Base-by-base conservation (phyloP, 2,329 filamentous ascomycete genomes). In the Aureobasidium sp. region DNA sequence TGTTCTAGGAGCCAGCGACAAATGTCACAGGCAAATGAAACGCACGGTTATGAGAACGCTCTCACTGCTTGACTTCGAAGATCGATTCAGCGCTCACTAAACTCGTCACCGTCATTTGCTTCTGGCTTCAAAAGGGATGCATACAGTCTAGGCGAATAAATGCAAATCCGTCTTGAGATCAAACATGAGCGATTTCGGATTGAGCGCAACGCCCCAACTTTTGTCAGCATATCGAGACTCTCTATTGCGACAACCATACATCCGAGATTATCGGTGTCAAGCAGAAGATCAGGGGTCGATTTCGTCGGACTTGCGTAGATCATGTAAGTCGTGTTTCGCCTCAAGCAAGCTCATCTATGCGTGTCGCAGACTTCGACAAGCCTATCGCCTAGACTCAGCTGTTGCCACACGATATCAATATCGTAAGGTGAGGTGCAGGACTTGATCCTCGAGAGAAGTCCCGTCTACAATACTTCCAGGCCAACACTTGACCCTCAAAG, bases 1-100 rank as follows among this genome's bases (percentile, higher is more conserved):
- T 30, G 30, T 34, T 32, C 45, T 34, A 38, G 21, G n/a, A n/a
- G 8, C 21, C 14, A 37, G 44, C 44, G 44, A 48, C 32, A 8
- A 49, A 7, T 21, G 22, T 29, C 24, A 30, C 16, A 22, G 38
- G 12, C 24, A 39, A 17, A 38, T 30, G 34, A 38, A 34, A 39
- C 17, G 45, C 45, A 49, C 34, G 45, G 45, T 39, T 34, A 39
- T 24, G 30, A 17, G 45, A 39, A 29, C 45, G 45, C 34, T 34
- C 14, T 49, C 24, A 30, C 34, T 16, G 12, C 32, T 35, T n/a
- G 22, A 10, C 34, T 49, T 21, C 16, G 19, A 22, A 39, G 25
- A 16, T 38, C 45, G 45, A 39, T 39, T 30, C 34, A 19, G 17
- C 35, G 34, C 21, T 24, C 24, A 22, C 25, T 6, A 17, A 22